A percentile compares a stretch with the other conserved stretches of the same genome.
Evolutionary conservation across 164 flowering plant species (phyloP).

Genomic region (Nelumbo lutea): DNA sequence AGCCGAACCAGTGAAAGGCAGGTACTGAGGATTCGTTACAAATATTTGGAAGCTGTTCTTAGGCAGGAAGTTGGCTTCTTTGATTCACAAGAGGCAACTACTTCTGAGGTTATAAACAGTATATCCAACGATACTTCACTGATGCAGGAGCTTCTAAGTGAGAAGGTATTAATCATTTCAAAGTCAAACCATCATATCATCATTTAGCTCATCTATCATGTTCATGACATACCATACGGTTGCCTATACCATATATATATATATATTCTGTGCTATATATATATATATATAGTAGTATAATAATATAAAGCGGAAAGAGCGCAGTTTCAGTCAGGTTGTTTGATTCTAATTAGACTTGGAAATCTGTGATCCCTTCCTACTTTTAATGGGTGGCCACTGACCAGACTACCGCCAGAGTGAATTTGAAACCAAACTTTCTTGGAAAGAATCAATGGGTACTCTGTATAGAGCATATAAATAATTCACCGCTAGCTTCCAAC

Average conservation of each 20-base stretch:
- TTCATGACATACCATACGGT: neutral
- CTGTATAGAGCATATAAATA: no score
- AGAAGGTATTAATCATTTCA: slow-evolving; percentile 48
- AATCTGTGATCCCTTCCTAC: no score
- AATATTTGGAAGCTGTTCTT: slow-evolving; percentile 79
- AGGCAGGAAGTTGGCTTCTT: slow-evolving; percentile 91
- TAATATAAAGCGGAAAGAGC: no score
- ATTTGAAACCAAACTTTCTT: neutral
- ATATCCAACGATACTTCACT: slow-evolving; percentile 79
- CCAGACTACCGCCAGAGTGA: no score
- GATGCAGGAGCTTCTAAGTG: slow-evolving; percentile 82
- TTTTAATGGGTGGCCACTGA: no score
- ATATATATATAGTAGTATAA: no score
- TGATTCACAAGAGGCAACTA: slow-evolving; percentile 85
- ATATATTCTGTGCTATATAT: no score
- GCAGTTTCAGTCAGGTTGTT: no score
- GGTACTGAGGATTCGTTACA: slow-evolving; percentile 64
- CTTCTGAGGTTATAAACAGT: slow-evolving; percentile 73
- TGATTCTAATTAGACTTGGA: no score
- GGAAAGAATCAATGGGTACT: neutral
- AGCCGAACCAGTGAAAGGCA: slow-evolving; percentile 84
- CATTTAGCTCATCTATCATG: neutral
- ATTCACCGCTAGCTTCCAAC: no score
- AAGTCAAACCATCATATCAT: neutral
- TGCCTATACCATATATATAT: neutral